These are phyloP conservation scores for Chaetoceros tenuissimus DNA, from an alignment of 108 stramenopile genomes.

Conservation along the genomic window DNA sequence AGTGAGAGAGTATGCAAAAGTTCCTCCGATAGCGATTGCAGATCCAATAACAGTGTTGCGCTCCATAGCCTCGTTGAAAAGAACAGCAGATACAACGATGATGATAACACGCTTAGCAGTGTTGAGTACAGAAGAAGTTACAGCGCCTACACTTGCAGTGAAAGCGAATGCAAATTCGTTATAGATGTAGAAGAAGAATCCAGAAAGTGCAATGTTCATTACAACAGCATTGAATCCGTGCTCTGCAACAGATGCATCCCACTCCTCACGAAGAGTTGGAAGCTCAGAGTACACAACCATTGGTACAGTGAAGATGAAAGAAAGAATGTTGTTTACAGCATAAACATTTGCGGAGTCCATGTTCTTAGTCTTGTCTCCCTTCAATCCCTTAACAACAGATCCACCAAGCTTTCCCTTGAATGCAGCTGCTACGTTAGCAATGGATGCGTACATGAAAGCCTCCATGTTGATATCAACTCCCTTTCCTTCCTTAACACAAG, in stretches of 20 bases:
- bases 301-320: conserved; percentile 81
- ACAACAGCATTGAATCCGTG: conserved; percentile 45
- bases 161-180: conserved; percentile 94
- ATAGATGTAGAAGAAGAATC: conserved; percentile 94
- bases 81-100: conserved; percentile 74
- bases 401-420: conserved; percentile 86
- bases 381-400: conserved; percentile 77
- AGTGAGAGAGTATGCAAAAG: conserved; percentile 73
- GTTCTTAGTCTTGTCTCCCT: conserved; percentile 83
- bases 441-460: conserved; percentile 86
- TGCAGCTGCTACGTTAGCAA: conserved; percentile 85
- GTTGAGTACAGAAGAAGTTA: conserved; percentile 81
- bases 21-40: conserved; percentile 73
- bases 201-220: conserved; percentile 65
- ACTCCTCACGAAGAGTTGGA: conserved; percentile 47
- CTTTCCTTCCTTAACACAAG: conserved; percentile 86
- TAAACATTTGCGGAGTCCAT: conserved; percentile 95
- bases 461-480: conserved; percentile 83
- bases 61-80: conserved; percentile 79
- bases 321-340: conserved; percentile 91
- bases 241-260: conserved; percentile 50
- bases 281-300: conserved; percentile 77
- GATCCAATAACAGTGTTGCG: conserved; percentile 81
- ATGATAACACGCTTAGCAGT: conserved; percentile 89
- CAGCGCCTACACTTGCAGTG: conserved; percentile 74